These are phyloP conservation scores for Tetraselmis chui DNA, from an alignment of 139 green algal species.

Conservation along the genomic window DNA sequence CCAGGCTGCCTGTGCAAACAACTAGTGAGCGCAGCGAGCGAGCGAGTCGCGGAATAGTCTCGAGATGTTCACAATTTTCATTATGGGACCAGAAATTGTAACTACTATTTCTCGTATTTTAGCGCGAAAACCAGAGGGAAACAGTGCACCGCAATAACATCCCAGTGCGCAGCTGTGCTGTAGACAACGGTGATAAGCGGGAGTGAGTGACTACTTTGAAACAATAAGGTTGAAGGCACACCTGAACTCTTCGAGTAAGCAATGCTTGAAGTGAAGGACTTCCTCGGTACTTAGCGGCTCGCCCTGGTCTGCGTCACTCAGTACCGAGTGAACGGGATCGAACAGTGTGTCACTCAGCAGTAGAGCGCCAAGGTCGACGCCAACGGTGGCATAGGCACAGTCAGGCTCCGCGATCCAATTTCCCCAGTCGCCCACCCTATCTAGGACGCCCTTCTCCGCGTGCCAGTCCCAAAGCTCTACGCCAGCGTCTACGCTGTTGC, in stretches of 20 bases:
- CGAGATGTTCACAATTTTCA: no score
- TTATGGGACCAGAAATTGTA: neutral
- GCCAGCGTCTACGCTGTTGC: no score
- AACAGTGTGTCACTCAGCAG: neutral
- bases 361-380: no score
- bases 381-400: neutral
- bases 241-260: neutral
- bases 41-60: no score
- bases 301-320: neutral
- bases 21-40: neutral
- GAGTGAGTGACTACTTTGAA: neutral
- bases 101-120: no score
- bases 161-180: no score
- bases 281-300: neutral
- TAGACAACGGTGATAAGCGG: no score
- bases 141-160: no score
- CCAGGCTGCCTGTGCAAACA: no score
- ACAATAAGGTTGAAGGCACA: neutral
- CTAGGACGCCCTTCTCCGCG: neutral
- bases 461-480: neutral
- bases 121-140: no score
- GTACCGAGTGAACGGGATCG: neutral
- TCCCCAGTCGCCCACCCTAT: neutral
- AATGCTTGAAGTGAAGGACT: neutral
- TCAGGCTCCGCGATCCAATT: neutral